Conservation (phyloP, 140 eudicot genomes). For the Cichorium intybus region DNA sequence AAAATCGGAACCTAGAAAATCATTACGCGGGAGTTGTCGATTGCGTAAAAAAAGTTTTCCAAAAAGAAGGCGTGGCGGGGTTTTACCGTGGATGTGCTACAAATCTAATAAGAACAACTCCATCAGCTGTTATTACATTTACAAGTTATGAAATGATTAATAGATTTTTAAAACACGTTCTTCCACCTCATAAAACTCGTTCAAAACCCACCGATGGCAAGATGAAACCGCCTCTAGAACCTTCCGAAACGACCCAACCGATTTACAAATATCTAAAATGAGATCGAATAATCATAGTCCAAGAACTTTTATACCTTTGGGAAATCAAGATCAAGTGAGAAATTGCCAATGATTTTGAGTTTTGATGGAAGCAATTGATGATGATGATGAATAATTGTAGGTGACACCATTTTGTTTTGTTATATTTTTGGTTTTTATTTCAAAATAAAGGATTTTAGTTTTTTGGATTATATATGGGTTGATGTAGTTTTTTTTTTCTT, state of each 20-base stretch:
- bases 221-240: slow-evolving; percentile 25
- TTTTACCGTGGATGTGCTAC: slow-evolving; percentile 89
- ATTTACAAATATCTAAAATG: slow-evolving; percentile 33
- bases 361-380: slow-evolving; percentile 20
- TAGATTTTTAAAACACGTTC: slow-evolving; percentile 42
- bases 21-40: slow-evolving; percentile 73
- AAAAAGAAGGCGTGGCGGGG: slow-evolving; percentile 62
- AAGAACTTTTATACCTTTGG: slow-evolving; percentile 40
- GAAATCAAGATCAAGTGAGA: slow-evolving; percentile 19
- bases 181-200: slow-evolving; percentile 40
- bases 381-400: slow-evolving; percentile 39
- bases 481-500: slow-evolving; percentile 1
- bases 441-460: slow-evolving; percentile 1
- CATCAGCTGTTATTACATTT: slow-evolving; percentile 84
- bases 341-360: too few relatives aligned
- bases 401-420: slow-evolving; percentile 21
- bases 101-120: slow-evolving; percentile 80
- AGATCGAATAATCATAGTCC: slow-evolving; percentile 34
- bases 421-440: slow-evolving; percentile 9
- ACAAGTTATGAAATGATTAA: slow-evolving; percentile 89
- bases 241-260: slow-evolving; percentile 18
- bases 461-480: slow-evolving; percentile 13
- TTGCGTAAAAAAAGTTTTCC: slow-evolving; percentile 67
- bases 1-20: slow-evolving; percentile 36
- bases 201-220: slow-evolving; percentile 37